Conservation (phyloP, 140 eudicot genomes). For the Anethum foeniculum region DNA sequence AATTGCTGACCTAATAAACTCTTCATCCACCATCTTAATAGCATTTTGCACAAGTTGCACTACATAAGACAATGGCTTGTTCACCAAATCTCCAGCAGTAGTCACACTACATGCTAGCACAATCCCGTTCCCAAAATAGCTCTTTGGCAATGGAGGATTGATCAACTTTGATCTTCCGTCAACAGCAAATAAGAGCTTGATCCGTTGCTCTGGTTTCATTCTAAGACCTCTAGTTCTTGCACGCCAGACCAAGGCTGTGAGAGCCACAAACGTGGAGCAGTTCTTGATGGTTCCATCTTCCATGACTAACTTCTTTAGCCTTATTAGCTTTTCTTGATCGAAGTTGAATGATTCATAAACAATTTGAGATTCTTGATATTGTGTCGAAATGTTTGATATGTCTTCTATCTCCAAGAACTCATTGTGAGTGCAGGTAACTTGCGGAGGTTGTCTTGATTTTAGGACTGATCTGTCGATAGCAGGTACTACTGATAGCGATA, state of each 20-base stretch:
- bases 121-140: constrained; percentile 22
- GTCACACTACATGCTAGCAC: constrained; percentile 9
- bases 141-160: constrained; percentile 12
- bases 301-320: background rate
- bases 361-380: constrained; percentile 1
- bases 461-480: constrained; percentile 5
- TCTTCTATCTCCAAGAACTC: constrained; percentile 3
- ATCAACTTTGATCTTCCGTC: constrained; percentile 11
- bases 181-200: constrained; percentile 11
- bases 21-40: constrained; percentile 12
- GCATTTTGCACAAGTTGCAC: constrained; percentile 16
- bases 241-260: constrained; percentile 8
- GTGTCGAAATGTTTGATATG: background rate
- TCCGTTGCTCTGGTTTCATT: constrained; percentile 2
- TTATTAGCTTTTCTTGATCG: constrained; percentile 1
- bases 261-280: constrained; percentile 3
- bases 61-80: constrained; percentile 13
- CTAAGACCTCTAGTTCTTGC: constrained; percentile 7
- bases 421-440: background rate
- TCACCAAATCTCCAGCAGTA: constrained; percentile 7
- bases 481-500: background rate
- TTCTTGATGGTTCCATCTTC: constrained; percentile 6
- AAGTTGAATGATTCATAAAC: background rate
- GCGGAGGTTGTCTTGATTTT: constrained; percentile 8
- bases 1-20: constrained; percentile 14